Evolutionary conservation across 2,329 filamentous ascomycete genomes (phyloP).

Genomic region (Gyromitra esculenta): DNA sequence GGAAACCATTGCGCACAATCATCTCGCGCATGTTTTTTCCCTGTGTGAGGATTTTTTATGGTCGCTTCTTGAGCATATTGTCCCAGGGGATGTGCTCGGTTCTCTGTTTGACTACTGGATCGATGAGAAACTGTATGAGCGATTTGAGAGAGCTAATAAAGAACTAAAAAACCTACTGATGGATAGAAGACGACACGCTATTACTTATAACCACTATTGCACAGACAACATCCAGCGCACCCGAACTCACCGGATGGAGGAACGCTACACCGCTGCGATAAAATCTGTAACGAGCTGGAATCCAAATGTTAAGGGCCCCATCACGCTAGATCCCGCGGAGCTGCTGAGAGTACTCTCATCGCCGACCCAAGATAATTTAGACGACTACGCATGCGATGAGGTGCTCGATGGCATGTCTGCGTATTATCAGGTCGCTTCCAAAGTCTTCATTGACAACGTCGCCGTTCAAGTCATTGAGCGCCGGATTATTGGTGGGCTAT

Average conservation of each 20-base stretch:
- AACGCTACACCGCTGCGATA: conserved; percentile 19
- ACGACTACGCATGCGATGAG: conserved; percentile 58
- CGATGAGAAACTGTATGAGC: conserved; percentile 45
- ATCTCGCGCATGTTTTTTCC: conserved; percentile 61
- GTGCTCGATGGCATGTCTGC: conserved; percentile 61
- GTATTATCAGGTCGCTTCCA: conserved; percentile 66
- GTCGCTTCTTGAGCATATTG: conserved; percentile 45
- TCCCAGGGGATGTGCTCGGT: conserved; percentile 44
- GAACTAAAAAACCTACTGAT: conserved; percentile 59
- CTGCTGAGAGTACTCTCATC: conserved; percentile 57
- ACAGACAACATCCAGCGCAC: conserved; percentile 58
- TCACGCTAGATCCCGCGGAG: conserved; percentile 50
- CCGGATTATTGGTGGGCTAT: conserved; percentile 58
- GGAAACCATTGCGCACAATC: conserved; percentile 63
- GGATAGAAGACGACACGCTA: conserved; percentile 58
- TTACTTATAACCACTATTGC: conserved; percentile 61
- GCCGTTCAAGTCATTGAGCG: conserved; percentile 68
- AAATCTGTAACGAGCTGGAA: conserved; percentile 4
- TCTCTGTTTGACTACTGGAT: conserved; percentile 42
- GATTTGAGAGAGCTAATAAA: conserved; percentile 46
- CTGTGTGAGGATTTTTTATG: conserved; percentile 55
- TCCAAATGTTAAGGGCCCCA: conserved; percentile 6
- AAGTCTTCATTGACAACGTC: conserved; percentile 72
- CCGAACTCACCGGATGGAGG: conserved; percentile 2
- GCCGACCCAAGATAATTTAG: conserved; percentile 58